Percentiles rank a stretch among this genome's conserved stretches.
phyloP scores from a whole-genome alignment of 202 grass and related monocot genomes.

The Thinopyrum obtusiflorum region DNA sequence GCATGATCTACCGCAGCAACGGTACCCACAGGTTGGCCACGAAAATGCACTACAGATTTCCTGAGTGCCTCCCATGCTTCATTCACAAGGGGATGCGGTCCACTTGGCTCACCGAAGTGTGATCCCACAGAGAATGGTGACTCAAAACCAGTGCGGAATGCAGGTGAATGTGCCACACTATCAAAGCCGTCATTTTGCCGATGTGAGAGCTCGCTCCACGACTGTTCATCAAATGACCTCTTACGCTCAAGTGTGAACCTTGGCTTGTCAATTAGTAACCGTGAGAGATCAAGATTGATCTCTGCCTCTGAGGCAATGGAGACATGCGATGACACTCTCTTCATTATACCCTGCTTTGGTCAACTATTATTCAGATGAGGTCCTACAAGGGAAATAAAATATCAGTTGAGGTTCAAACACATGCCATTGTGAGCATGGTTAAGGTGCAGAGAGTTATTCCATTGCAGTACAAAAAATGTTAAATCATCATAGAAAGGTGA shows the following conservation, averaged over 20 bases:
- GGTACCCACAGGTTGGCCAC: constrained; percentile 69
- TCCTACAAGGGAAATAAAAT: neutral
- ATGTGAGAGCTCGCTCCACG: constrained; percentile 67
- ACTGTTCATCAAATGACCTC: constrained; percentile 79
- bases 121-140: constrained; percentile 54
- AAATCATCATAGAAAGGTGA: neutral
- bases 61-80: constrained; percentile 82
- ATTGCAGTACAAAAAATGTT: neutral
- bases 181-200: constrained; percentile 51
- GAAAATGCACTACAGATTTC: constrained; percentile 65
- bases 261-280: constrained; percentile 49
- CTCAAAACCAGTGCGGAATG: constrained; percentile 37
- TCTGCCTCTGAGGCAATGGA: constrained; percentile 71
- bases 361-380: neutral
- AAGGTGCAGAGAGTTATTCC: neutral
- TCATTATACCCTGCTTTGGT: constrained; percentile 23
- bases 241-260: constrained; percentile 62
- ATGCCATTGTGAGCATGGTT: neutral
- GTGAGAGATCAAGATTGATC: constrained; percentile 62
- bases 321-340: constrained; percentile 56
- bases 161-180: constrained; percentile 53
- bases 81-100: constrained; percentile 53
- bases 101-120: constrained; percentile 33
- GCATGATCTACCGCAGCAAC: constrained; percentile 63
- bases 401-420: neutral